Evolutionary conservation across 1,139 yeast species (phyloP).

Genomic region (Taiozyma sp.): DNA sequence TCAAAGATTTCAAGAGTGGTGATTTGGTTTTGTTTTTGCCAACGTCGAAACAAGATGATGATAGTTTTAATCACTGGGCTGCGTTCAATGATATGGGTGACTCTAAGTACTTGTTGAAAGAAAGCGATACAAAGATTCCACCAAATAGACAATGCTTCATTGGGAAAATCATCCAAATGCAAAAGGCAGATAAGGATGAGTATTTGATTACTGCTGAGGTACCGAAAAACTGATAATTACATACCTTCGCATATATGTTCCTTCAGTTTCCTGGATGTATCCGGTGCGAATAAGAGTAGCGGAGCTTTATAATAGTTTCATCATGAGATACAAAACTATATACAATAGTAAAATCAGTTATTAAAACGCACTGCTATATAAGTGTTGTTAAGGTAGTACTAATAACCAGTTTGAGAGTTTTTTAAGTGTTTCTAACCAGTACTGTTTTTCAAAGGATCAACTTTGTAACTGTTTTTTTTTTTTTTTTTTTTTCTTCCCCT

Average conservation of each 20-base stretch:
- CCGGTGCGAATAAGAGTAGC: too few relatives aligned
- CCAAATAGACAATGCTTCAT: constrained; percentile 64
- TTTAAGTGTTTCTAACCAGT: too few relatives aligned
- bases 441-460: too few relatives aligned
- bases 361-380: too few relatives aligned
- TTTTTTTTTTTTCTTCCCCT: too few relatives aligned
- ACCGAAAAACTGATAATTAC: background rate
- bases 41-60: constrained; percentile 35
- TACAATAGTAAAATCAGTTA: too few relatives aligned
- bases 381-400: too few relatives aligned
- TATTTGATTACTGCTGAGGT: constrained; percentile 18
- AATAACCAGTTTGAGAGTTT: too few relatives aligned
- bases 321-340: too few relatives aligned
- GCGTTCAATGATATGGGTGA: constrained; percentile 73
- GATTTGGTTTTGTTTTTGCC: constrained; percentile 84
- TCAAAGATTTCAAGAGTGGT: constrained; percentile 57
- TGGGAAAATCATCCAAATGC: constrained; percentile 50
- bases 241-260: background rate
- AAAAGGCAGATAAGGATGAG: constrained; percentile 28
- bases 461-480: too few relatives aligned
- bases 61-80: constrained; percentile 57
- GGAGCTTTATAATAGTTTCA: too few relatives aligned
- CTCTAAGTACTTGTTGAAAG: constrained; percentile 63
- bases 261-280: too few relatives aligned
- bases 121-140: constrained; percentile 13